phyloP scores from a whole-genome alignment of 345 rosid species.

The Salix koriyanagi region DNA sequence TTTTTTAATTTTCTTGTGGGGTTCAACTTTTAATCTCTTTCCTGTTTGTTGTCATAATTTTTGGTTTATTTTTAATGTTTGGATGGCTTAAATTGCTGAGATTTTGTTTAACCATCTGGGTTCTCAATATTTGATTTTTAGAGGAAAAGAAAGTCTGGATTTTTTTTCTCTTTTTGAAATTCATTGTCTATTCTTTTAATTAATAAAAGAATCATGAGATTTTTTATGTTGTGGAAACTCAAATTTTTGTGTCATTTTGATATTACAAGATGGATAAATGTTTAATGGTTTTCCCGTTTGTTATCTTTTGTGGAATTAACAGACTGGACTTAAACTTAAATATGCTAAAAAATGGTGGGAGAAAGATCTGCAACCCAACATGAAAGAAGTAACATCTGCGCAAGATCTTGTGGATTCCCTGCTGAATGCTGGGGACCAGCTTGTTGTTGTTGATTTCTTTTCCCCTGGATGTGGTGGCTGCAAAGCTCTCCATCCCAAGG shows the following conservation, averaged over 20 bases:
- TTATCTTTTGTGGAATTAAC: neutral
- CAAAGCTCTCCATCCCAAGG: slow-evolving; percentile 96
- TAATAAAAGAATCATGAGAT: neutral
- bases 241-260: neutral
- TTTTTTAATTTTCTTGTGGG: neutral
- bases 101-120: neutral
- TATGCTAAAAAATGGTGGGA: slow-evolving; percentile 83
- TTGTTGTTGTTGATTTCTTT: slow-evolving; percentile 81
- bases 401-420: slow-evolving; percentile 80
- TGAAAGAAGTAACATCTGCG: slow-evolving; percentile 79
- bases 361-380: slow-evolving; percentile 72
- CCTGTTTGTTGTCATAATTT: neutral
- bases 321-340: slow-evolving; percentile 55
- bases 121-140: neutral
- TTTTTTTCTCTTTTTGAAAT: neutral
- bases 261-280: neutral
- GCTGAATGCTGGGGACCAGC: slow-evolving; percentile 65
- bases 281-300: neutral
- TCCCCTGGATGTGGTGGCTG: slow-evolving; percentile 99
- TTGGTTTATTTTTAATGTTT: neutral
- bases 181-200: neutral
- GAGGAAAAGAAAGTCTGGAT: neutral
- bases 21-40: neutral
- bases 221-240: neutral
- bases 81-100: neutral